These are phyloP conservation scores for Quercus parvula DNA, from an alignment of 306 rosid genomes.

Conservation along the genomic window DNA sequence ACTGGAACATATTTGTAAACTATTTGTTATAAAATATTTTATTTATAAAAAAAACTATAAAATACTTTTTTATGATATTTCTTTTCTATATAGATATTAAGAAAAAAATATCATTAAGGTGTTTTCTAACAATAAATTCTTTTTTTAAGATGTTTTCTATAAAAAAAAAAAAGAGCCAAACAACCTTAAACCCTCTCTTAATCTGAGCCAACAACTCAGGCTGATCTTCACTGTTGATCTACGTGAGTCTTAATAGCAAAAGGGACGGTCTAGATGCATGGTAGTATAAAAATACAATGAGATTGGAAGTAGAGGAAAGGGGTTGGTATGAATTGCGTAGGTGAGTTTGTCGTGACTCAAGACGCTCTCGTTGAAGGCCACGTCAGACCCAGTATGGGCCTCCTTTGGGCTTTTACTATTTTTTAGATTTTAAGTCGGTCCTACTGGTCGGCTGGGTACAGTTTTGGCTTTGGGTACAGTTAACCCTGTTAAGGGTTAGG, in stretches of 20 bases:
- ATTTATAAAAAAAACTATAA: too few relatives aligned
- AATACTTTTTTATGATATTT: too few relatives aligned
- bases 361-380: not conserved
- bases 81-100: too few relatives aligned
- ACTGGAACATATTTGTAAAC: too few relatives aligned
- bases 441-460: not conserved
- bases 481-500: not conserved
- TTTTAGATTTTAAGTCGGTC: not conserved
- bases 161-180: too few relatives aligned
- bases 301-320: not conserved
- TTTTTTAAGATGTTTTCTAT: too few relatives aligned
- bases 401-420: not conserved
- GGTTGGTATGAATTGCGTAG: not conserved
- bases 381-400: not conserved
- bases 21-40: too few relatives aligned
- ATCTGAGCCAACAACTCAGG: not conserved
- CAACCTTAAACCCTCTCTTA: too few relatives aligned
- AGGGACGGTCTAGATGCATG: not conserved
- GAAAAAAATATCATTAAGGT: too few relatives aligned
- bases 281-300: not conserved
- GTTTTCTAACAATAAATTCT: too few relatives aligned
- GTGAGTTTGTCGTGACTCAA: conserved; percentile 13
- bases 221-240: not conserved
- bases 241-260: not conserved
- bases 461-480: not conserved